Evolutionary conservation across 768 basidiomycete genomes (phyloP), one percentile per base, ranked within the genome.

Genomic region (Dioszegia aurantiaca): DNA sequence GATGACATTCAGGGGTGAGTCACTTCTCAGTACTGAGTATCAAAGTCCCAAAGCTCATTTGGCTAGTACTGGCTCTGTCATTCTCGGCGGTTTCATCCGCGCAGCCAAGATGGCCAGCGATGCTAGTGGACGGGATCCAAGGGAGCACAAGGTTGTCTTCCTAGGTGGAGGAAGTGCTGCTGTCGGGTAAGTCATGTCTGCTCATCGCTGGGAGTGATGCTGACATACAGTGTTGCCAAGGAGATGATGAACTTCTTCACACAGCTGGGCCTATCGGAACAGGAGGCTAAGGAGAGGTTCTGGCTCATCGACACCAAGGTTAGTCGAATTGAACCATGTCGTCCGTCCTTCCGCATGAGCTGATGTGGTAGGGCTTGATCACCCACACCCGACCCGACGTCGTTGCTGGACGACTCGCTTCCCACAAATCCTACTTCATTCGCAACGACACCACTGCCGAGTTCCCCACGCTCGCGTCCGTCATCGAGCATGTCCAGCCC

Each of bases 101-200:
- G 93, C 92, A 37, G 89, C 89, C 23, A 85, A 84, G 61, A 80
- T 90, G 36, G 82, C 88, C 0, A 84, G 85, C 19, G 82, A 79
- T 3, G 87, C 86, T 1, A 86, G 86, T n/a, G 86, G 86, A 4
- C 77, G 78, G 8, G 82, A 87, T 8, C 79, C 90, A 39, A 79
- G 80, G 31, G 83, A 85, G 28, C 92, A 94, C 70, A 84, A 85
- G 37, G 89, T 95, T 68, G 83, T 94, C 41, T 94, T 97, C 82
- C 86, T 90, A 55, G 93, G 93, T 17, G 90, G 92, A 3, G 93
- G 93, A 4, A 88, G 86, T 24, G 89, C 90, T 2, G 92, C 90
- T 61, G 88, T 95, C 53, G 93, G 70, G 70, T 72, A 48, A 63
- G 67, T 56, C 41, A n/a, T 27, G 24, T 4, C 2, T 21, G 14